Base-by-base conservation (phyloP, 108 stramenopile genomes). In the Nitzschia inconspicua region DNA sequence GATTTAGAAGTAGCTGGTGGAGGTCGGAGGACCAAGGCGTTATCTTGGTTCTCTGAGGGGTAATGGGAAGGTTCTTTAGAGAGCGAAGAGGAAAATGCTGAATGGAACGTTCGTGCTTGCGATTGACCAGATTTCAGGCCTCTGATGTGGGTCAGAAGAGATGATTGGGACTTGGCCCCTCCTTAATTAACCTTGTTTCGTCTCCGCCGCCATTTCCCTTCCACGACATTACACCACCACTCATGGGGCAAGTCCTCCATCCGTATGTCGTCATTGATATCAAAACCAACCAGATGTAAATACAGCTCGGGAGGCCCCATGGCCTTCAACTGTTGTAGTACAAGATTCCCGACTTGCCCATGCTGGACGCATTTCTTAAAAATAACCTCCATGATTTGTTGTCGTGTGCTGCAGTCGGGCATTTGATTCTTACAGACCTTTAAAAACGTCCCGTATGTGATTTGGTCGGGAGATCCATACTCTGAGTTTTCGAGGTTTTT, bases 391-490 rank as follows among this genome's bases (percentile, higher is more conserved):
- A 79, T 70, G 23, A 89, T 55, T 53, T 83, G 65, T 50, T 72
- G 47, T 42, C 82, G 73, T 23, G 72, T 58, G 36, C 64, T 41
- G 35, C 76, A 70, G 47, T 81, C 75, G 31, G 83, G 79, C 82
- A 91, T 87, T 57, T 76, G 83, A 64, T 87, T 85, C 24, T 69
- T 55, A 39, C 82, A 83, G 0, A 80, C 86, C 39, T 87, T 85
- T 32, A 91, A 60, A 47, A 85, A 85, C n/a, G 80, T 85, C 19
- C 89, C 89, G 50, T 91, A 91, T 1, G 89, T 87, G 26, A 86
- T 66, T 22, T 86, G 82, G 52, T 91, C 83, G 7, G 85, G 79
- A 22, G 60, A 77, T 3, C 80, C 80, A 35, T 73, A 80, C 6
- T 60, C 59, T 22, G 74, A 72, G 32, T 55, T 37, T 57, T 79